Evolutionary conservation across 345 rosid genomes (phyloP).

Genomic region (Excoecaria agallocha): DNA sequence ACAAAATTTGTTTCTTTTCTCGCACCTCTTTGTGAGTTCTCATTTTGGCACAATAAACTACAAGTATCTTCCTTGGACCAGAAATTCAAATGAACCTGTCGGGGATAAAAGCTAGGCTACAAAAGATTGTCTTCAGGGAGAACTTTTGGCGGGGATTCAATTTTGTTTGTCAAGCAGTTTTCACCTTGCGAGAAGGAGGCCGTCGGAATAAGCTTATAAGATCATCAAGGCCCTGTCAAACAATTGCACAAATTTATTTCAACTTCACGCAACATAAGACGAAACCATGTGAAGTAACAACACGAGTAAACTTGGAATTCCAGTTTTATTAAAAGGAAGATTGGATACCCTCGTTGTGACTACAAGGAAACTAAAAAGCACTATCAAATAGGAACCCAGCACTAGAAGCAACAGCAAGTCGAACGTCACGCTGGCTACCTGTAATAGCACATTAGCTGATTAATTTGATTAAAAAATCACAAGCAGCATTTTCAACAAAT

Average conservation of each 20-base stretch:
- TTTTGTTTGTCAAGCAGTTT: constrained; percentile 48
- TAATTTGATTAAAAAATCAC: not conserved
- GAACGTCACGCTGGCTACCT: constrained; percentile 99
- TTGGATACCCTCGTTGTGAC: constrained; percentile 84
- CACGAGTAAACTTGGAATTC: not conserved
- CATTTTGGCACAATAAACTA: constrained; percentile 17
- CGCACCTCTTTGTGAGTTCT: constrained; percentile 15
- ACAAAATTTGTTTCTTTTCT: not conserved
- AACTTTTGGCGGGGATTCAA: not conserved
- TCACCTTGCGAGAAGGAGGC: constrained; percentile 84
- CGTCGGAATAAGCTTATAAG: constrained; percentile 89
- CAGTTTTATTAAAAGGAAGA: not conserved
- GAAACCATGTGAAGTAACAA: not conserved
- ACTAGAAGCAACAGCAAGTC: constrained; percentile 90
- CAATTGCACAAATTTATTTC: not conserved
- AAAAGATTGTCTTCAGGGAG: not conserved
- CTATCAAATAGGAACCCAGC: constrained; percentile 84
- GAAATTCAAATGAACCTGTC: constrained; percentile 11
- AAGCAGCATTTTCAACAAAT: not conserved
- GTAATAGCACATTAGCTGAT: constrained; percentile 27
- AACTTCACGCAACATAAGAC: not conserved
- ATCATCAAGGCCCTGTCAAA: constrained; percentile 86
- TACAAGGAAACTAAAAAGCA: constrained; percentile 89
- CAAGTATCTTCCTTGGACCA: constrained; percentile 23
- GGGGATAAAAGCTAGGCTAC: constrained; percentile 21